These are phyloP conservation scores for Fragaria ananassa DNA, from an alignment of 306 rosid species.

Conservation along the genomic window DNA sequence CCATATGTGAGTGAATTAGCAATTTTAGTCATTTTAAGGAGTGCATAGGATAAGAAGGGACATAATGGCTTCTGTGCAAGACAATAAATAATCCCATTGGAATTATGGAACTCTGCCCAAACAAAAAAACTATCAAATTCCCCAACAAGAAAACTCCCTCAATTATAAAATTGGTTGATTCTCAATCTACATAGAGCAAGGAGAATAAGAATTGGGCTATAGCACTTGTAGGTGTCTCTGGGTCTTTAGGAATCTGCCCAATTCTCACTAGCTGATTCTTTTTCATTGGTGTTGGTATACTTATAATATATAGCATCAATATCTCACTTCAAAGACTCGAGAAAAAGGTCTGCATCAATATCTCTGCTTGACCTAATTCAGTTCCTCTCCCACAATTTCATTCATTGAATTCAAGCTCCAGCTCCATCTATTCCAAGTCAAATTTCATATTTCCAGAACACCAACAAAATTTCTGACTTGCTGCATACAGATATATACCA, in stretches of 20 bases:
- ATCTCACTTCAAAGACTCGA: background rate
- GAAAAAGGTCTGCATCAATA: conserved; percentile 4
- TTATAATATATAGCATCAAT: background rate
- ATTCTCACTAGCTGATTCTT: background rate
- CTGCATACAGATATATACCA: background rate
- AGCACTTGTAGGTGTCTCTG: background rate
- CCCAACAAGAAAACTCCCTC: background rate
- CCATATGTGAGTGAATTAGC: background rate
- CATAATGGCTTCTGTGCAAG: background rate
- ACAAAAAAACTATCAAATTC: background rate
- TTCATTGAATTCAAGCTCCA: conserved; percentile 8
- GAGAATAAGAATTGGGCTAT: background rate
- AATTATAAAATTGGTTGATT: background rate
- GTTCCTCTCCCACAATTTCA: conserved; percentile 8
- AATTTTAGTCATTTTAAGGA: background rate
- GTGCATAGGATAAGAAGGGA: background rate
- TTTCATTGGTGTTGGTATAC: background rate
- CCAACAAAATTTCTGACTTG: conserved; percentile 1
- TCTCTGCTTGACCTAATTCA: conserved; percentile 11
- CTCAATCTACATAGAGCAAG: background rate
- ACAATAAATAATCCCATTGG: background rate
- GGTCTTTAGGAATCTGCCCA: background rate
- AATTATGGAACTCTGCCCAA: conserved; percentile 8
- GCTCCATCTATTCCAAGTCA: conserved; percentile 6
- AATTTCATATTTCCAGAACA: conserved; percentile 7